Evolutionary conservation across 768 basidiomycete species (phyloP).

Genomic region (Krasilnikovozyma curviuscula): DNA sequence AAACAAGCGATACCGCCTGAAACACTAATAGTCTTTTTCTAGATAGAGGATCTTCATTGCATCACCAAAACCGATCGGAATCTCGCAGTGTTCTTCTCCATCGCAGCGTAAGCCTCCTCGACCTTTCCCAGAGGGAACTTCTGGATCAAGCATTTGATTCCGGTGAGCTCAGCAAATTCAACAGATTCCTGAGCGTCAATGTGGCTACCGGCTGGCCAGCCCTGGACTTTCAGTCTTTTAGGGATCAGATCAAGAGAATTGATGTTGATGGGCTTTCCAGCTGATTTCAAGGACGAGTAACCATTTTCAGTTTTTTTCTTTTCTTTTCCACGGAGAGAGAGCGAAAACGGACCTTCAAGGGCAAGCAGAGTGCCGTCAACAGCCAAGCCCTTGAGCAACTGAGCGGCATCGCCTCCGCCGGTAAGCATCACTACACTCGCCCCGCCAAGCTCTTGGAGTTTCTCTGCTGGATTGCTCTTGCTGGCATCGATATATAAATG

Average conservation of each 20-base stretch:
- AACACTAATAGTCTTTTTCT: too few species aligned
- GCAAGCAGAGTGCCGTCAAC: conserved; percentile 13
- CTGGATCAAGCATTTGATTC: conserved; percentile 11
- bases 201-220: conserved; percentile 13
- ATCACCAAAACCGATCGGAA: conserved; percentile 13
- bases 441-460: background rate
- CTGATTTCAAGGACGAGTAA: too few species aligned
- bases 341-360: conserved; percentile 8
- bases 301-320: too few species aligned
- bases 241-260: too few species aligned
- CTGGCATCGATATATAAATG: conserved; percentile 28
- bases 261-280: too few species aligned
- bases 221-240: conserved; percentile 12
- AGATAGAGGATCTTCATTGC: too few species aligned
- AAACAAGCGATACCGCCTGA: too few species aligned
- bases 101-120: conserved; percentile 13
- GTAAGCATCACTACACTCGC: too few species aligned
- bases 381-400: conserved; percentile 13
- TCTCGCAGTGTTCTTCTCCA: conserved; percentile 8
- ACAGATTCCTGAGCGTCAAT: conserved; percentile 13
- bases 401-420: too few species aligned
- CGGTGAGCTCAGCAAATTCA: conserved; percentile 10
- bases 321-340: background rate
- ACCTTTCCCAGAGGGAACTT: conserved; percentile 10
- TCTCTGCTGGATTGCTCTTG: too few species aligned